phyloP scores from a whole-genome alignment of 2,329 filamentous ascomycete genomes.

The Ceratocystis albifundus region DNA sequence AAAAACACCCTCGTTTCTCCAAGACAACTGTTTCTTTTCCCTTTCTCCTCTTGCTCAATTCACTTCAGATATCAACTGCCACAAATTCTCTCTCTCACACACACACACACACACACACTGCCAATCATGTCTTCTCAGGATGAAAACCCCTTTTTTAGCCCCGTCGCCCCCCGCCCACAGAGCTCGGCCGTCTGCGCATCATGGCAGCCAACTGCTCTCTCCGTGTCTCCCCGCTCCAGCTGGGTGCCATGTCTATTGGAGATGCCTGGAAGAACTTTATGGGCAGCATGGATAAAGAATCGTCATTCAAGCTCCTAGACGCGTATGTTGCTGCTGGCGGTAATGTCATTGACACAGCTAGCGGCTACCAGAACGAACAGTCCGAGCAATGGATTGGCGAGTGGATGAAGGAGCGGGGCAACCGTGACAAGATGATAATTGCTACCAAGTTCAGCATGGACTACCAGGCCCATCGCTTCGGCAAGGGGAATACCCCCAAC shows the following conservation, averaged over 20 bases:
- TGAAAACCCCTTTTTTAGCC: neutral
- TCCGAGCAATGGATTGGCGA: conserved; percentile 48
- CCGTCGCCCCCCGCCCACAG: conserved; percentile 30
- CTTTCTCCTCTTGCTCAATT: too few species aligned
- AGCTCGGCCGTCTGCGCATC: conserved; percentile 42
- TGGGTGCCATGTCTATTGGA: conserved; percentile 45
- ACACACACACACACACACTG: too few species aligned
- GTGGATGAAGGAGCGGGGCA: conserved; percentile 40
- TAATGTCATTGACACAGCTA: conserved; percentile 57
- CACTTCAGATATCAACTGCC: too few species aligned
- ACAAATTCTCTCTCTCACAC: neutral
- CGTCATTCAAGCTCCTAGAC: conserved; percentile 47
- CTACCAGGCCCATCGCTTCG: conserved; percentile 33
- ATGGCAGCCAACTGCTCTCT: conserved; percentile 41
- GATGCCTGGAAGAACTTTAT: conserved; percentile 36
- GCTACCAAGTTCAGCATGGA: conserved; percentile 47
- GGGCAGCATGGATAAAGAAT: conserved; percentile 44
- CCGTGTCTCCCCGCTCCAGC: conserved; percentile 41
- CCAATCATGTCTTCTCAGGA: neutral
- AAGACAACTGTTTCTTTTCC: too few species aligned
- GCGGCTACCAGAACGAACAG: conserved; percentile 46
- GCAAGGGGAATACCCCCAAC: conserved; percentile 34
- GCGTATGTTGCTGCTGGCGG: conserved; percentile 46
- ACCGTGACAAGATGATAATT: conserved; percentile 43
- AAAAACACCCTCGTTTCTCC: too few species aligned